Evolutionary conservation across 176 grass and related monocot genomes (phyloP).

Genomic region (Chloris gayana): DNA sequence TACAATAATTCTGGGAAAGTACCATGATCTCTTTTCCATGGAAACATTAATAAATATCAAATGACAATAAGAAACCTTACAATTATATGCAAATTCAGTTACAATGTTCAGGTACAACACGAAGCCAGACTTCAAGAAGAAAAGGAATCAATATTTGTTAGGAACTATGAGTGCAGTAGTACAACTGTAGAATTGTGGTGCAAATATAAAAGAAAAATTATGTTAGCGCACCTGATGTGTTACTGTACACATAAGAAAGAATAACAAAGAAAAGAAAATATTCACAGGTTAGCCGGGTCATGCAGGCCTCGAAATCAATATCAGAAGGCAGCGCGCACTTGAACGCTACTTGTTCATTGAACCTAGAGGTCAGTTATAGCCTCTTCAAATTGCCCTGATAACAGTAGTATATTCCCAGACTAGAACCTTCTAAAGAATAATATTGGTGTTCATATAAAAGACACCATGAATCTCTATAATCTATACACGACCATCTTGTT

Average conservation of each 20-base stretch:
- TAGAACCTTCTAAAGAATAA: conserved; percentile 32
- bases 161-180: conserved; percentile 24
- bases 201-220: conserved; percentile 11
- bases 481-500: conserved; percentile 7
- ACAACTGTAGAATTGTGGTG: conserved; percentile 38
- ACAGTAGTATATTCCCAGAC: neutral
- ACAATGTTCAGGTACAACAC: conserved; percentile 19
- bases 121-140: conserved; percentile 31
- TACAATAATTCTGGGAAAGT: neutral
- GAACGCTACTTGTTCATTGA: conserved; percentile 36
- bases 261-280: conserved; percentile 38
- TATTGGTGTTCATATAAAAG: conserved; percentile 22
- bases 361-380: conserved; percentile 17
- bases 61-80: conserved; percentile 24
- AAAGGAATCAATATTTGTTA: conserved; percentile 22
- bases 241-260: conserved; percentile 53
- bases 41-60: neutral
- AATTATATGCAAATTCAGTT: conserved; percentile 25
- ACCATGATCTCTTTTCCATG: neutral
- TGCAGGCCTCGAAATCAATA: conserved; percentile 15
- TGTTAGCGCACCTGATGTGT: conserved; percentile 8
- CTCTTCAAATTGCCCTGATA: conserved; percentile 24
- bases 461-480: conserved; percentile 33
- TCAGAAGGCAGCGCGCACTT: conserved; percentile 31
- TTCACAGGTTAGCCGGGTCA: conserved; percentile 37